These are phyloP conservation scores for Plasmodium gonderi DNA, from an alignment of 169 alveolate species.

Conservation along the genomic window DNA sequence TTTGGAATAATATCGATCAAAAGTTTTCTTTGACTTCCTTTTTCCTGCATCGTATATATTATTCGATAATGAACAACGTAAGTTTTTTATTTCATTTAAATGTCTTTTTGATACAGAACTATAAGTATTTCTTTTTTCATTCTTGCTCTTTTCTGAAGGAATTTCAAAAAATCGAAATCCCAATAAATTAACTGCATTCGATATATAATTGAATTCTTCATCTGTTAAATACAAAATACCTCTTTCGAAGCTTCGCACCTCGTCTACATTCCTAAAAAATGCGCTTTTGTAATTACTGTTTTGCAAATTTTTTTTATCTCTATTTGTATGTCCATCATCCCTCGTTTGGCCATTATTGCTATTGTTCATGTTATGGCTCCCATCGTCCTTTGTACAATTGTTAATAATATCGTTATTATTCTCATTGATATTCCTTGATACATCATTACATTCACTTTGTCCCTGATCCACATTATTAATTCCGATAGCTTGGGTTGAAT, in stretches of 20 bases:
- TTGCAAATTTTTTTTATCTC: neutral
- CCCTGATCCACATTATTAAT: neutral
- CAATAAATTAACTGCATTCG: slow-evolving; percentile 36
- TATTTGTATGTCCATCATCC: neutral
- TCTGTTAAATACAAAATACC: slow-evolving; percentile 59
- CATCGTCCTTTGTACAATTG: no score
- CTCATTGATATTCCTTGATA: neutral
- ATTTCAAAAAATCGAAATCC: slow-evolving; percentile 75
- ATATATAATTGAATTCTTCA: slow-evolving; percentile 50
- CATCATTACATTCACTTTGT: neutral
- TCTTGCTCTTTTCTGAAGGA: slow-evolving; percentile 16
- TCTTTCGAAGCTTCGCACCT: slow-evolving; percentile 62
- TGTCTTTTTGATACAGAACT: slow-evolving; percentile 65
- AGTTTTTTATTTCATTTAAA: slow-evolving; percentile 65
- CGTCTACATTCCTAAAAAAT: slow-evolving; percentile 45
- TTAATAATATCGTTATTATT: neutral
- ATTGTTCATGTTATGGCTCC: neutral
- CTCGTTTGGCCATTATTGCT: neutral
- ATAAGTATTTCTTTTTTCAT: slow-evolving; percentile 58
- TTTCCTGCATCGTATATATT: slow-evolving; percentile 75
- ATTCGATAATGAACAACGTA: slow-evolving; percentile 69
- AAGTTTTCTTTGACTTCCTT: slow-evolving; percentile 48
- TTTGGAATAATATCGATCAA: slow-evolving; percentile 37
- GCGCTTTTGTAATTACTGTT: neutral
- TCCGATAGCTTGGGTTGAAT: neutral